These are phyloP conservation scores for Gentiana straminea DNA, from an alignment of 257 asterid species.

Conservation along the genomic window DNA sequence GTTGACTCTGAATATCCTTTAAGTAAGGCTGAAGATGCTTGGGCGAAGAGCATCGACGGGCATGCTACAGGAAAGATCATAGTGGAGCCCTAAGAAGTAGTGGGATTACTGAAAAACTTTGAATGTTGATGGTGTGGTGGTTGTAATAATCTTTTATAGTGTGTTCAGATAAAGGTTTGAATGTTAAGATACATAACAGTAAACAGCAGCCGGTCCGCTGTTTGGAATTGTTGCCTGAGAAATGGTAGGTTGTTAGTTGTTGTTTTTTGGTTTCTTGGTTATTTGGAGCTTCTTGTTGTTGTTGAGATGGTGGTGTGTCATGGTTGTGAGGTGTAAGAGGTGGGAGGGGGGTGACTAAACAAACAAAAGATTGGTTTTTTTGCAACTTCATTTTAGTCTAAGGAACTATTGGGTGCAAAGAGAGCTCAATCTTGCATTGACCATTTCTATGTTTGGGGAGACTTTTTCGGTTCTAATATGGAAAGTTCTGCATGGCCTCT, in stretches of 20 bases:
- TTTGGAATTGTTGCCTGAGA: conserved; percentile 23
- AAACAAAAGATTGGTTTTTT: conserved; percentile 21
- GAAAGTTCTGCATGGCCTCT: too few relatives aligned
- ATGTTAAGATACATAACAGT: too few relatives aligned
- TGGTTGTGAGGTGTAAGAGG: conserved; percentile 18
- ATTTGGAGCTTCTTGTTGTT: conserved; percentile 8
- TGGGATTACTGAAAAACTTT: too few relatives aligned
- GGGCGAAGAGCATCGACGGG: conserved; percentile 49
- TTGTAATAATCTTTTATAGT: too few relatives aligned
- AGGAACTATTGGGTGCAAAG: too few relatives aligned
- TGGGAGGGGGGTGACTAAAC: conserved; percentile 1
- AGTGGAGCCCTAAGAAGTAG: conserved; percentile 23
- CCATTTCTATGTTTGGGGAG: too few relatives aligned
- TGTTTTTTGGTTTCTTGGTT: neutral
- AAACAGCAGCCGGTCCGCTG: conserved; percentile 17
- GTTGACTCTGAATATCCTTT: conserved; percentile 39
- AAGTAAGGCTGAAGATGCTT: conserved; percentile 47
- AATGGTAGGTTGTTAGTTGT: conserved; percentile 9
- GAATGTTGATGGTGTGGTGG: too few relatives aligned
- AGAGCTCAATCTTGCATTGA: too few relatives aligned
- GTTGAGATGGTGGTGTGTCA: conserved; percentile 32
- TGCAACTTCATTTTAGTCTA: neutral
- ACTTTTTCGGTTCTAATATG: too few relatives aligned
- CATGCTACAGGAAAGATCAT: conserved; percentile 69
- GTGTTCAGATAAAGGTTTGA: too few relatives aligned